These are phyloP conservation scores for Claviceps capensis DNA, from an alignment of 2,329 filamentous ascomycete genomes.

Conservation along the genomic window DNA sequence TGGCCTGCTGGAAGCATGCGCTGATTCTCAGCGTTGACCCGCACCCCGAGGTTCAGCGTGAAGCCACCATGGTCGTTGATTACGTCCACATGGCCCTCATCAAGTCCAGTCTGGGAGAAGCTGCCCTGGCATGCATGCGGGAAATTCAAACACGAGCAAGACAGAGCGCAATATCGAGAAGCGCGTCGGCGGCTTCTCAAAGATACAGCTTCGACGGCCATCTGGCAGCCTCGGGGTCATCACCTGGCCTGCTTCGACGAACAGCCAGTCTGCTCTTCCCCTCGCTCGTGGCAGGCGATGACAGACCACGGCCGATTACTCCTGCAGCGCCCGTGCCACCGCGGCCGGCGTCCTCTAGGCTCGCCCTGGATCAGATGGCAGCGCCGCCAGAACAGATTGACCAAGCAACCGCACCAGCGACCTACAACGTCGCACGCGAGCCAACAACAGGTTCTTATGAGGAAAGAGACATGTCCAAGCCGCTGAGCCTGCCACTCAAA, in stretches of 20 bases:
- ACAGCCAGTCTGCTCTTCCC: slow-evolving; percentile 51
- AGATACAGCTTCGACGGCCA: slow-evolving; percentile 28
- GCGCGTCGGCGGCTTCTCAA: slow-evolving; percentile 26
- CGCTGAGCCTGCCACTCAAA: slow-evolving; percentile 57
- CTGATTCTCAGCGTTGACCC: slow-evolving; percentile 86
- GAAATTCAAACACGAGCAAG: slow-evolving; percentile 48
- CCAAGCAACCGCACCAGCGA: slow-evolving; percentile 47
- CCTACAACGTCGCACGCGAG: slow-evolving; percentile 62
- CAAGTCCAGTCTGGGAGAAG: slow-evolving; percentile 58
- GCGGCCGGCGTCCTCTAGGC: slow-evolving; percentile 21
- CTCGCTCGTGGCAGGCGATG: slow-evolving; percentile 39
- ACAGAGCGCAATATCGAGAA: slow-evolving; percentile 30
- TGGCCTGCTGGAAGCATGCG: slow-evolving; percentile 87
- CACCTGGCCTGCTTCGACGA: slow-evolving; percentile 45
- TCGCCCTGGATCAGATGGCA: slow-evolving; percentile 27
- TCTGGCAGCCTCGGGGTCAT: slow-evolving; percentile 31
- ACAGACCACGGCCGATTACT: slow-evolving; percentile 23
- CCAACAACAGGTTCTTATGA: slow-evolving; percentile 69
- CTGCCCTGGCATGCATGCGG: slow-evolving; percentile 55
- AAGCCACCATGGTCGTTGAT: slow-evolving; percentile 76
- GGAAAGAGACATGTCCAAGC: slow-evolving; percentile 42
- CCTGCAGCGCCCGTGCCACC: slow-evolving; percentile 15
- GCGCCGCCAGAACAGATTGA: slow-evolving; percentile 65
- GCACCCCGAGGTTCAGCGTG: slow-evolving; percentile 80
- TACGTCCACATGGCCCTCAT: slow-evolving; percentile 68